phyloP scores from a whole-genome alignment of 768 basidiomycete species.

The Termitomyces sp. region DNA sequence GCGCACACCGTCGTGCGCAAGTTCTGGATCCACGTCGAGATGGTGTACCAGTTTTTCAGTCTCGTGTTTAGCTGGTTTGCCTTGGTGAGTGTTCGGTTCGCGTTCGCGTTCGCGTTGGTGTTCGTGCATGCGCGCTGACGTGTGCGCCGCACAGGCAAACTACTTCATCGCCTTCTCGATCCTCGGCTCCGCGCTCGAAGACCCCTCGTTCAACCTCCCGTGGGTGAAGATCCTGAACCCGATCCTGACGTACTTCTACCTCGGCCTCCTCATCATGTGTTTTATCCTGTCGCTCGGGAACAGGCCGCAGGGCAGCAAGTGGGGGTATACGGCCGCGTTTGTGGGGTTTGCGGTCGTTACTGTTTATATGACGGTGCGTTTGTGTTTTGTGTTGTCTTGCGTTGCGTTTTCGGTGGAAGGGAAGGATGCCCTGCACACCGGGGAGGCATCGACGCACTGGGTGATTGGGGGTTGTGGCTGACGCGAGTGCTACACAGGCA shows the following conservation, averaged over 20 bases:
- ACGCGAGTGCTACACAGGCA: slow-evolving; percentile 33
- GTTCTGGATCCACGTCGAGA: slow-evolving; percentile 92
- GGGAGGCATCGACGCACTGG: no score
- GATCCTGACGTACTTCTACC: slow-evolving; percentile 81
- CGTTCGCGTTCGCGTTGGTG: not conserved
- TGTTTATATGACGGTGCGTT: slow-evolving; percentile 85
- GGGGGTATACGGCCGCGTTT: slow-evolving; percentile 81
- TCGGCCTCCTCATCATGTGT: slow-evolving; percentile 82
- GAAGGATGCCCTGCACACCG: no score
- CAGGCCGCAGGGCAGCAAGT: slow-evolving; percentile 85
- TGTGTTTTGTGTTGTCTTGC: rapidly evolving
- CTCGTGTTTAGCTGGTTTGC: slow-evolving; percentile 92
- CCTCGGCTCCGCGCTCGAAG: slow-evolving; percentile 71
- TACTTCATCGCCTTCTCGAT: slow-evolving; percentile 88
- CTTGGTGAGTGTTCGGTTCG: slow-evolving; percentile 41
- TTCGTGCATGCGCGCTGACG: not conserved
- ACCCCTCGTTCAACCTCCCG: slow-evolving; percentile 46
- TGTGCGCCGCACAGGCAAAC: slow-evolving; percentile 54
- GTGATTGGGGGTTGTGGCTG: not conserved
- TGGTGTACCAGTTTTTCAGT: slow-evolving; percentile 88
- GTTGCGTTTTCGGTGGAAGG: no score
- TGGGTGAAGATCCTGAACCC: slow-evolving; percentile 71
- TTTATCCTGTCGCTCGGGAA: slow-evolving; percentile 89
- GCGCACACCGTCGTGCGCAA: slow-evolving; percentile 80
- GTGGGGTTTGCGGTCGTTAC: slow-evolving; percentile 88